Base-by-base conservation (phyloP, 305 asterid species). In the Fraxinus sp. region DNA sequence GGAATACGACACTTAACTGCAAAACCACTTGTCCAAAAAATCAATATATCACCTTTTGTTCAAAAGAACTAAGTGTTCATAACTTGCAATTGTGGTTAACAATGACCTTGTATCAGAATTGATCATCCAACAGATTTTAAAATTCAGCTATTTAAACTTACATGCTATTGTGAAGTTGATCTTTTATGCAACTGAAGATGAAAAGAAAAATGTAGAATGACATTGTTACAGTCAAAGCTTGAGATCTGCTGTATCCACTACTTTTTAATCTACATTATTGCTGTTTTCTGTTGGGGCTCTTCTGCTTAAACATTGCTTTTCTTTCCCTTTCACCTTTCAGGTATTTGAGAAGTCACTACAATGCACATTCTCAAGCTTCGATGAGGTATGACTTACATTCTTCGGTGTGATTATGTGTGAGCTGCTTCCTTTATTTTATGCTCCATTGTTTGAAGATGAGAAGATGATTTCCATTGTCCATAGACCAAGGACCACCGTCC, bases 341-440 rank as follows among this genome's bases (percentile, higher is more conserved):
- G 96, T 93, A 76, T 94, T 94, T 80, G 96, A 94, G 90, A 92
- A 88, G 89, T 89, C 99, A 20, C 83, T 93, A 86, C 93, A 26
- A 84, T 92, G 97, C 91, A 92, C 95, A 52, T 93, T 93, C 82
- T 84, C 95, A 78, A 91, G 92, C 88, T 87, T 86, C 77, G 97
- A 94, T 33, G 99, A 94, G 99, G 99, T 94, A 52, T 33, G 36
- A n/a, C 22, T 66, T 20, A 46, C 79, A 26, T 86, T n/a, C 78
- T 72, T 39, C 74, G 5, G 6, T 78, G 62, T 75, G 81, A 39
- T 82, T 18, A 75, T 84, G 66, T 72, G 30, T 39, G 79, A 68
- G 39, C 18, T 78, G 77, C 18, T 75, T 75, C 26, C 16, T 66
- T 72, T 64, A 22, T 49, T 80, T 80, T 62, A 52, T 72, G 85